Conservation (phyloP, 169 alveolate species). For the Haemoproteus tartakovskyi region DNA sequence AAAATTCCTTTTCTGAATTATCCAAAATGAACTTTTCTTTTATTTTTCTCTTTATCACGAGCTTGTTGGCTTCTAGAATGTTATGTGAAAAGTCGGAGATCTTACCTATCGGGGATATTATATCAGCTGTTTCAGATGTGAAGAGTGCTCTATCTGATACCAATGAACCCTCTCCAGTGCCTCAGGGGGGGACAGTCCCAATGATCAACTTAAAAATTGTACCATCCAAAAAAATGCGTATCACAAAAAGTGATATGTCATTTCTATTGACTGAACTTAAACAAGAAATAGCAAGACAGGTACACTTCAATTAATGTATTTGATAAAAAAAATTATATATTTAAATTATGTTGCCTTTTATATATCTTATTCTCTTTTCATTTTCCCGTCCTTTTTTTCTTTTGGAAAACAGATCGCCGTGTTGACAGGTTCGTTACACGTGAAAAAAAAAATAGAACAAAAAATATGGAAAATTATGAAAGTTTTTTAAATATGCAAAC, state of each 20-base stretch:
- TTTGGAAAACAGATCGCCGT: no score
- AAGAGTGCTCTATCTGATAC: conserved; percentile 19
- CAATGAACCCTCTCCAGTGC: conserved; percentile 1
- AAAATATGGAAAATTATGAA: no score
- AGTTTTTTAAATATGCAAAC: no score
- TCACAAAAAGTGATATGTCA: conserved; percentile 48
- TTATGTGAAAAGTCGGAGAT: conserved; percentile 30
- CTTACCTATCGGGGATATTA: conserved; percentile 55
- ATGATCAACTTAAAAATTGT: conserved; percentile 49
- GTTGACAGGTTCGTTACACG: no score
- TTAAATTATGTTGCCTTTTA: no score
- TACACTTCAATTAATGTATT: neutral
- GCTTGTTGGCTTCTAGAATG: neutral
- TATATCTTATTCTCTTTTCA: no score
- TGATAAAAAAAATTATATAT: no score
- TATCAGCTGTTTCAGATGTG: conserved; percentile 49
- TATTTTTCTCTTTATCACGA: neutral
- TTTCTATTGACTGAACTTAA: conserved; percentile 30
- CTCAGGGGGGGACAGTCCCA: conserved; percentile 3
- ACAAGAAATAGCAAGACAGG: conserved; percentile 64
- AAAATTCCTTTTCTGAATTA: no score
- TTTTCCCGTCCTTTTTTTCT: no score
- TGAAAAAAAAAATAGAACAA: no score
- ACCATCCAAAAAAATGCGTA: conserved; percentile 42
- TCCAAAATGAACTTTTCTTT: no score